A percentile compares a stretch with the other conserved stretches of the same genome.
Evolutionary conservation across 2,329 filamentous ascomycete species (phyloP).

Genomic region (Akanthomyces lecanii): DNA sequence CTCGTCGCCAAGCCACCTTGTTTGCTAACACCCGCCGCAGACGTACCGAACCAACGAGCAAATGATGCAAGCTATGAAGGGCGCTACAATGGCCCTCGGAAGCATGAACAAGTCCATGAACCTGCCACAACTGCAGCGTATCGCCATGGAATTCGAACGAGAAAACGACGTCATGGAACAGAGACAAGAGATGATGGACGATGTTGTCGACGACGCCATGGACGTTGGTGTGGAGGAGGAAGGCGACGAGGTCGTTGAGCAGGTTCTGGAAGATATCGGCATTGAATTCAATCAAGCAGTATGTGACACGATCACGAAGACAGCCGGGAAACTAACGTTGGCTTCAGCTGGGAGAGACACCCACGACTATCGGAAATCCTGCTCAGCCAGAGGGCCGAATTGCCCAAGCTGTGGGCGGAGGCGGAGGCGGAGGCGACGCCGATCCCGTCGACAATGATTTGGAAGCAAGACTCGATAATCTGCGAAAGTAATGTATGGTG

Average conservation of each 20-base stretch:
- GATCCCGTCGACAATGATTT: conserved; percentile 83
- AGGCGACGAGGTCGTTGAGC: conserved; percentile 93
- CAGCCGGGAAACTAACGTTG: conserved; percentile 24
- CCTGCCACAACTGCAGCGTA: conserved; percentile 86
- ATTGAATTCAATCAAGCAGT: conserved; percentile 88
- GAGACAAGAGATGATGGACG: conserved; percentile 99
- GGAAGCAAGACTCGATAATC: conserved; percentile 85
- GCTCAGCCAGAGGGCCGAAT: conserved; percentile 71
- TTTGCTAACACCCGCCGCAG: conserved; percentile 39
- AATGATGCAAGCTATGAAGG: conserved; percentile 99
- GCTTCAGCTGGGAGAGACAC: conserved; percentile 81
- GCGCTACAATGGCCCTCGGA: conserved; percentile 83
- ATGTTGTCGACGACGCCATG: conserved; percentile 95
- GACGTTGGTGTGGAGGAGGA: conserved; percentile 88
- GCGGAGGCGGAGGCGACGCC: conserved; percentile 52
- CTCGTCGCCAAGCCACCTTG: neutral
- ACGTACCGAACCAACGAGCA: conserved; percentile 98
- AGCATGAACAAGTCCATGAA: conserved; percentile 99
- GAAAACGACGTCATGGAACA: conserved; percentile 99
- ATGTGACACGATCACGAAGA: conserved; percentile 36
- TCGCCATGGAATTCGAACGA: conserved; percentile 98
- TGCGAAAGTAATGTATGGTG: conserved; percentile 51
- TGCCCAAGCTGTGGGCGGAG: conserved; percentile 77
- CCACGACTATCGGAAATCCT: conserved; percentile 72
- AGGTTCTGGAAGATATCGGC: conserved; percentile 94